These are phyloP conservation scores for Aristolochia contorta DNA, from an alignment of 164 flowering plant genomes.

Conservation along the genomic window DNA sequence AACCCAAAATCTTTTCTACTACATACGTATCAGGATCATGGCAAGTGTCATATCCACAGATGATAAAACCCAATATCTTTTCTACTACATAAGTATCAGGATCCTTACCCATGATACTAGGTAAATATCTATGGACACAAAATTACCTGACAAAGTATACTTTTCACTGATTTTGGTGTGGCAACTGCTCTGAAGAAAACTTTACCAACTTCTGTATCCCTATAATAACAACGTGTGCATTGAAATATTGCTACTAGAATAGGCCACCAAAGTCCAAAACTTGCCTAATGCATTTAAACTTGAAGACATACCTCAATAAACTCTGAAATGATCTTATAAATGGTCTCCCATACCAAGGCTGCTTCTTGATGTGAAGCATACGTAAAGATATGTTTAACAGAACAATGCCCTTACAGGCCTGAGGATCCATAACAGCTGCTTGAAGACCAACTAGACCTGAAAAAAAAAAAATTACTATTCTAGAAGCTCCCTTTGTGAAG, in stretches of 20 bases:
- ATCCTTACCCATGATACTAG: no score
- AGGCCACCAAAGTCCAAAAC: no score
- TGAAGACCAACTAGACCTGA: constrained; percentile 92
- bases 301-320: constrained; percentile 46
- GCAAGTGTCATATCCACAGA: no score
- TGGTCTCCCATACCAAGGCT: constrained; percentile 84
- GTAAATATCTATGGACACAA: no score
- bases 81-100: background rate
- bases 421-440: constrained; percentile 74
- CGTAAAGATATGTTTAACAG: constrained; percentile 83
- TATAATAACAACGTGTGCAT: constrained; percentile 19
- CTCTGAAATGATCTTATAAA: constrained; percentile 75
- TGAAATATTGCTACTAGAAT: no score
- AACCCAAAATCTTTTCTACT: no score
- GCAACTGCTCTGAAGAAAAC: constrained; percentile 62
- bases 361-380: constrained; percentile 89
- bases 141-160: constrained; percentile 77
- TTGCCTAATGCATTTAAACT: background rate
- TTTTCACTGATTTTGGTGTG: constrained; percentile 72
- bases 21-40: background rate
- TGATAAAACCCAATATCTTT: no score
- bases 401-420: constrained; percentile 66
- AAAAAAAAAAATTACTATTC: background rate
- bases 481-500: background rate
- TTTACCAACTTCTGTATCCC: constrained; percentile 68